Conservation (phyloP, 805 yeast genomes). For the Torulaspora microellipsoides region DNA sequence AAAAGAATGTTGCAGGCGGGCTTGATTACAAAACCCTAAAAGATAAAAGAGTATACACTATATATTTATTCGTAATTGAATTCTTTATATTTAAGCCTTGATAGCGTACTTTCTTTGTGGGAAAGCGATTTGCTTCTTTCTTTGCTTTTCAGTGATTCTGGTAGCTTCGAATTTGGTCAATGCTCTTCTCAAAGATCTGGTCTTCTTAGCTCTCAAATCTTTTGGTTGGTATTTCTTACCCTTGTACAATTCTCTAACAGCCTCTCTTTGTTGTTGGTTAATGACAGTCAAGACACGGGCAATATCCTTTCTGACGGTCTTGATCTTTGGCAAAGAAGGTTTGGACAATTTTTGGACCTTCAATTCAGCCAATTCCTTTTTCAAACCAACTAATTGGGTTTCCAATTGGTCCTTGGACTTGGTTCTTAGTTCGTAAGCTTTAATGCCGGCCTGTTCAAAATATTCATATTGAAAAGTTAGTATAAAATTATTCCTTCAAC, state of each 20-base stretch:
- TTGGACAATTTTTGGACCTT: slow-evolving; percentile 93
- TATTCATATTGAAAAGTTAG: slow-evolving; percentile 8
- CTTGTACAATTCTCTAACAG: slow-evolving; percentile 90
- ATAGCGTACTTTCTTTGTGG: slow-evolving; percentile 98
- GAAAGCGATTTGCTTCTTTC: slow-evolving; percentile 91
- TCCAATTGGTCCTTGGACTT: slow-evolving; percentile 96
- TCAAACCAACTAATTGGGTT: slow-evolving; percentile 88
- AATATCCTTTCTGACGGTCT: slow-evolving; percentile 96
- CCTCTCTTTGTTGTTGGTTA: slow-evolving; percentile 94
- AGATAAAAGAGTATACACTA: slow-evolving; percentile 29
- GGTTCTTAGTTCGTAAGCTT: slow-evolving; percentile 94
- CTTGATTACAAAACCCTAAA: slow-evolving; percentile 10
- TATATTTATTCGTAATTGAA: slow-evolving; percentile 7
- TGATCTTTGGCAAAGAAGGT: slow-evolving; percentile 93
- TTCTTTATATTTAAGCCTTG: slow-evolving; percentile 68
- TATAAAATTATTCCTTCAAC: background rate
- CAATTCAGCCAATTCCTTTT: slow-evolving; percentile 92
- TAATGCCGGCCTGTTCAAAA: slow-evolving; percentile 67
- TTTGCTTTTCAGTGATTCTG: slow-evolving; percentile 79
- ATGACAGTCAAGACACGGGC: slow-evolving; percentile 97
- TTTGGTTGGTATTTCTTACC: slow-evolving; percentile 96
- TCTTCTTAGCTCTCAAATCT: slow-evolving; percentile 98
- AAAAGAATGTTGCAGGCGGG: background rate
- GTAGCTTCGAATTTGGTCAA: slow-evolving; percentile 83
- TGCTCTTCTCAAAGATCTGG: slow-evolving; percentile 99